phyloP scores from a whole-genome alignment of 148 eudicot genomes.

The Silene latifolia region DNA sequence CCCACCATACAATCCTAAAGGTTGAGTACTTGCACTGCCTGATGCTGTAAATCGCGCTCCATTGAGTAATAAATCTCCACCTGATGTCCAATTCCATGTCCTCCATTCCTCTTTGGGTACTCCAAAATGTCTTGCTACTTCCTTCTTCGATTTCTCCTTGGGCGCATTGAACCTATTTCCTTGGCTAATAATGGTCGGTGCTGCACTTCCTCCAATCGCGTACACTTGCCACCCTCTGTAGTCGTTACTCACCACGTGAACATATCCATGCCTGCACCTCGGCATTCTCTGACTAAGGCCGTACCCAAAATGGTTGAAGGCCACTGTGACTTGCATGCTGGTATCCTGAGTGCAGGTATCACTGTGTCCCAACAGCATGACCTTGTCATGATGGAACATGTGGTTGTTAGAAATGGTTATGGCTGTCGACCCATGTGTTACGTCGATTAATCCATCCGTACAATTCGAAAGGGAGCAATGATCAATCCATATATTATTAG shows the following conservation, averaged over 20 bases:
- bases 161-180: slow-evolving; percentile 14
- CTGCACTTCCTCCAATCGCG: slow-evolving; percentile 19
- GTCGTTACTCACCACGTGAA: slow-evolving; percentile 18
- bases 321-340: slow-evolving; percentile 3
- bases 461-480: slow-evolving; percentile 17
- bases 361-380: slow-evolving; percentile 15
- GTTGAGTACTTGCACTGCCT: slow-evolving; percentile 23
- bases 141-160: neutral
- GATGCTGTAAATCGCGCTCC: slow-evolving; percentile 52
- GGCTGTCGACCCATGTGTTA: neutral
- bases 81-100: slow-evolving; percentile 63
- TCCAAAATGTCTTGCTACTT: slow-evolving; percentile 51
- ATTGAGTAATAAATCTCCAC: slow-evolving; percentile 53
- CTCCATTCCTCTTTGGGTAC: slow-evolving; percentile 43
- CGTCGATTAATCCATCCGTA: slow-evolving; percentile 16
- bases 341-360: slow-evolving; percentile 7
- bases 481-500: slow-evolving; percentile 15
- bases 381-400: slow-evolving; percentile 18
- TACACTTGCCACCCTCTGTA: slow-evolving; percentile 12
- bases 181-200: slow-evolving; percentile 16
- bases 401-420: slow-evolving; percentile 9
- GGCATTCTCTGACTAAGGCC: slow-evolving; percentile 18
- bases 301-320: slow-evolving; percentile 15
- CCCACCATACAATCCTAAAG: slow-evolving; percentile 39
- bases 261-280: slow-evolving; percentile 15